Evolutionary conservation across 2,329 filamentous ascomycete genomes (phyloP).

Genomic region (Sporothrix pseudoabietina): DNA sequence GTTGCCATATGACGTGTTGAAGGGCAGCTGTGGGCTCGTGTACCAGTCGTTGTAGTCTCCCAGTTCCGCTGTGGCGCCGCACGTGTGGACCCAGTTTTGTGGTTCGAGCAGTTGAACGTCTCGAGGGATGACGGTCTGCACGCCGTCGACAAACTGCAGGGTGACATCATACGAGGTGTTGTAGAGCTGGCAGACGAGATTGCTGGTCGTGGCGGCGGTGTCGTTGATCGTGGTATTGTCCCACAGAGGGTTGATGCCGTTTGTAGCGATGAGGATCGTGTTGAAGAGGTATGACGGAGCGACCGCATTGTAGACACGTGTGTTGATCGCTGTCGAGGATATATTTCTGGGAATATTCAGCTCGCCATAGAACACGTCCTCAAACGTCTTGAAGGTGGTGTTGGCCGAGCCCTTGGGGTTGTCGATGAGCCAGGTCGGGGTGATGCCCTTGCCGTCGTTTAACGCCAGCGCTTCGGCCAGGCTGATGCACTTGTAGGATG

Average conservation of each 20-base stretch:
- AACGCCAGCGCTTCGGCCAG: constrained; percentile 18
- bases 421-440: constrained; percentile 23
- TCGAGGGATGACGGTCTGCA: constrained; percentile 25
- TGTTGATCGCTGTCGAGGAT: no score
- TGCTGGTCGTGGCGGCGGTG: constrained; percentile 2
- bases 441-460: not conserved
- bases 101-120: constrained; percentile 2
- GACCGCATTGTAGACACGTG: constrained; percentile 20
- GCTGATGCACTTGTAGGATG: constrained; percentile 30
- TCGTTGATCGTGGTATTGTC: not conserved
- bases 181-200: constrained; percentile 33
- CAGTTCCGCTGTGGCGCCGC: not conserved
- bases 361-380: constrained; percentile 29
- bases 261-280: constrained; percentile 24
- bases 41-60: constrained; percentile 1
- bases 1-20: constrained; percentile 5
- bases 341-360: constrained; percentile 18
- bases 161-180: constrained; percentile 31
- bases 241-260: constrained; percentile 21
- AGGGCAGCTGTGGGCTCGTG: not conserved
- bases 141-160: constrained; percentile 22
- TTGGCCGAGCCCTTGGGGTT: constrained; percentile 15
- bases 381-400: constrained; percentile 14
- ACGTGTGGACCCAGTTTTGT: constrained; percentile 29
- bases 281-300: constrained; percentile 28